Evolutionary conservation across 768 basidiomycete species (phyloP).

Genomic region (Leccinellum rugosiceps): DNA sequence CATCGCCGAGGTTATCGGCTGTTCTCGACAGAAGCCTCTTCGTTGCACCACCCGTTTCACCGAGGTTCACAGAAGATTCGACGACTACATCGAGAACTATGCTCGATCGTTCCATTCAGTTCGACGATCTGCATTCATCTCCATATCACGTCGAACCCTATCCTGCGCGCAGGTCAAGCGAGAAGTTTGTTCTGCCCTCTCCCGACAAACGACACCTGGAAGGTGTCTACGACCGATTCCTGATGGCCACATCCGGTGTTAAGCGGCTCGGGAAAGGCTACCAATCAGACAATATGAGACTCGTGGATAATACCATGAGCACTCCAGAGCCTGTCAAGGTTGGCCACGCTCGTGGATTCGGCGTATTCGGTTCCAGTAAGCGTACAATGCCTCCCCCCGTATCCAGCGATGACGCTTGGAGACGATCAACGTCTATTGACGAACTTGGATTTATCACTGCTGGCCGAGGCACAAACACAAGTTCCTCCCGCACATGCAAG

Average conservation of each 20-base stretch:
- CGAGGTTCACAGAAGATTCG: slow-evolving; percentile 38
- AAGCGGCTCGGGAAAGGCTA: slow-evolving; percentile 80
- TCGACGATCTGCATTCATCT: slow-evolving; percentile 54
- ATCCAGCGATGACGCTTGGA: slow-evolving; percentile 58
- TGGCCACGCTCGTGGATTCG: slow-evolving; percentile 23
- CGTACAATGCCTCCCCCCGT: slow-evolving; percentile 69
- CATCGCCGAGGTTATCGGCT: slow-evolving; percentile 56
- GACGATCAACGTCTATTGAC: slow-evolving; percentile 51
- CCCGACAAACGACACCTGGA: slow-evolving; percentile 62
- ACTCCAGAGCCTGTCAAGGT: slow-evolving; percentile 20
- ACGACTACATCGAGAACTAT: slow-evolving; percentile 23
- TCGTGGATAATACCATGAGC: slow-evolving; percentile 34
- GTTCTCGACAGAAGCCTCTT: slow-evolving; percentile 70
- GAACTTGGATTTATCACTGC: slow-evolving; percentile 58
- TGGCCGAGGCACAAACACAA: slow-evolving; percentile 24
- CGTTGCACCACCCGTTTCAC: slow-evolving; percentile 47
- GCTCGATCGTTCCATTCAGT: slow-evolving; percentile 12
- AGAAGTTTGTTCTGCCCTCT: slow-evolving; percentile 42
- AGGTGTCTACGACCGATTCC: slow-evolving; percentile 76
- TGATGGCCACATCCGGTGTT: slow-evolving; percentile 79
- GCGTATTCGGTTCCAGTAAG: slow-evolving; percentile 35
- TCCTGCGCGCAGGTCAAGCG: slow-evolving; percentile 44
- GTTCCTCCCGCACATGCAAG: slow-evolving; percentile 28
- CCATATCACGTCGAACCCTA: slow-evolving; percentile 66
- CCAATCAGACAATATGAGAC: slow-evolving; percentile 61